Percentiles rank a stretch among this genome's conserved stretches.
Evolutionary conservation across 2,329 filamentous ascomycete genomes (phyloP).

Genomic region (Aureobasidium sp.): DNA sequence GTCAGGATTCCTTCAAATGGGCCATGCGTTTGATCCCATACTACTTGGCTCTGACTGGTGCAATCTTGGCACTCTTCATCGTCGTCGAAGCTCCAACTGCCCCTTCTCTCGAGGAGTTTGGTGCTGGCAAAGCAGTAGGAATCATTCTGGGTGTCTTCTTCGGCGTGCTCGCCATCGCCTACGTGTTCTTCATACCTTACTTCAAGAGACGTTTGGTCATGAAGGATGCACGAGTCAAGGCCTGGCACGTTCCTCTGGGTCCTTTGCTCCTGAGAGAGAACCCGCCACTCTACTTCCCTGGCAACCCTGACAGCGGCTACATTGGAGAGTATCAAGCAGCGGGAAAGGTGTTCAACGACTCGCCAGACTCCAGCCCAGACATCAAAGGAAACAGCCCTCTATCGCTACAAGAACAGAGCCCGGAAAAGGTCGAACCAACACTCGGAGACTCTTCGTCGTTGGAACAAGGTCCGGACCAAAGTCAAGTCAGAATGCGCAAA

Average conservation of each 20-base stretch:
- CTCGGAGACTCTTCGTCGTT: neutral
- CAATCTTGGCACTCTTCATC: slow-evolving; percentile 49
- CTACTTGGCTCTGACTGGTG: slow-evolving; percentile 41
- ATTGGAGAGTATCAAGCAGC: neutral
- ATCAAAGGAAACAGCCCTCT: neutral
- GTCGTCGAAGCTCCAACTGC: neutral
- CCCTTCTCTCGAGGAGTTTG: neutral
- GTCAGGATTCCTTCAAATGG: slow-evolving; percentile 40
- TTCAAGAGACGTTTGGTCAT: slow-evolving; percentile 24
- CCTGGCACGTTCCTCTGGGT: slow-evolving; percentile 26
- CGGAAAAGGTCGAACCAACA: neutral
- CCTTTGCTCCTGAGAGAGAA: slow-evolving; percentile 24
- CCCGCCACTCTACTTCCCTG: slow-evolving; percentile 35
- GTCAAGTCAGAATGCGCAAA: neutral
- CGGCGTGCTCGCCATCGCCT: slow-evolving; percentile 33
- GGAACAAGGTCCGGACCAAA: neutral
- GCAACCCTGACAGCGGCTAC: slow-evolving; percentile 38
- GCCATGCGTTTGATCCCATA: slow-evolving; percentile 40
- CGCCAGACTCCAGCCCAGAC: neutral
- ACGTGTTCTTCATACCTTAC: slow-evolving; percentile 30
- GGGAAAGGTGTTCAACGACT: neutral
- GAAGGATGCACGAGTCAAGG: slow-evolving; percentile 24
- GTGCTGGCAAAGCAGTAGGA: slow-evolving; percentile 31
- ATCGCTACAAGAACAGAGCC: neutral
- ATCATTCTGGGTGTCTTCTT: slow-evolving; percentile 37